Percentiles rank a stretch among this genome's conserved stretches.
These are phyloP conservation scores for Flaveria bidentis DNA, from an alignment of 129 eudicot genomes.

Conservation along the genomic window DNA sequence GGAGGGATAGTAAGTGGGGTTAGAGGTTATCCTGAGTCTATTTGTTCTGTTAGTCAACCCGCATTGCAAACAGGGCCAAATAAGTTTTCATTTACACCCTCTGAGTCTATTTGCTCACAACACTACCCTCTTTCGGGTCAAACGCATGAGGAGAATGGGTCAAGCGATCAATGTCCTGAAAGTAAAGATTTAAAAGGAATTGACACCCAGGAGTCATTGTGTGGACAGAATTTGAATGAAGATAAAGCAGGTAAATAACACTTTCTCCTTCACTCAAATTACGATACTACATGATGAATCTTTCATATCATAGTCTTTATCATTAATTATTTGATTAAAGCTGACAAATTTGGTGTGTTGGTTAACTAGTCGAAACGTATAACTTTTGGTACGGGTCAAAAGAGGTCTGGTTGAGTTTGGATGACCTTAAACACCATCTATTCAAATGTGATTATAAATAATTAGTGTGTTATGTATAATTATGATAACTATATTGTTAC, in stretches of 20 bases:
- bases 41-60: constrained; percentile 59
- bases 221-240: constrained; percentile 45
- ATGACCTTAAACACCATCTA: background rate
- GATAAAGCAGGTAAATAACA: constrained; percentile 48
- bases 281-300: background rate
- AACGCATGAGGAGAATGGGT: constrained; percentile 28
- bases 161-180: constrained; percentile 45
- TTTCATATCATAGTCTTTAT: background rate
- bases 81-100: constrained; percentile 50
- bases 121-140: constrained; percentile 30
- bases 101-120: constrained; percentile 27
- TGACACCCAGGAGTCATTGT: constrained; percentile 36
- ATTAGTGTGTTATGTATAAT: background rate
- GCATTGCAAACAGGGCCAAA: constrained; percentile 41
- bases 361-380: background rate
- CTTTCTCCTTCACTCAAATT: background rate
- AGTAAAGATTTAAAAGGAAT: constrained; percentile 65
- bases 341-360: background rate
- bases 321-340: background rate
- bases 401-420: background rate
- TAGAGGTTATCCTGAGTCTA: constrained; percentile 56
- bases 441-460: background rate
- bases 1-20: constrained; percentile 32
- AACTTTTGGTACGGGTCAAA: background rate
- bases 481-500: background rate